These are phyloP conservation scores for Dioscorea zingiberensis DNA, from an alignment of 106 monocot species.

Conservation along the genomic window DNA sequence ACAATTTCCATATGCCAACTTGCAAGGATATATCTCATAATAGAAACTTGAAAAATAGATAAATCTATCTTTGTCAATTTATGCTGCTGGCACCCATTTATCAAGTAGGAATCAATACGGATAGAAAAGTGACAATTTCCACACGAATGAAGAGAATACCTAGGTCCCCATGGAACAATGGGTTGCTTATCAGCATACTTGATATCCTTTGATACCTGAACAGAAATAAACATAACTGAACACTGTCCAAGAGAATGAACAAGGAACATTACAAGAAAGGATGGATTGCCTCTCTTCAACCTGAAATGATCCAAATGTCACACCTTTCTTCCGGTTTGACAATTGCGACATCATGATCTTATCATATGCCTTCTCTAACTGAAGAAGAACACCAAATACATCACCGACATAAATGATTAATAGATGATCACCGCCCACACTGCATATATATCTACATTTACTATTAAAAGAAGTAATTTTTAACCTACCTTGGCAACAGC, in stretches of 20 bases:
- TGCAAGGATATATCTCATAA: too few species aligned
- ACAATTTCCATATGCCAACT: too few species aligned
- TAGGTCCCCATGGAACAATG: slow-evolving; percentile 90
- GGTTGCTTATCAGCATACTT: slow-evolving; percentile 96
- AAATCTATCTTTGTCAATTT: too few species aligned
- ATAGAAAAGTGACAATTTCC: too few species aligned
- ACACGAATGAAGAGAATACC: slow-evolving; percentile 26
- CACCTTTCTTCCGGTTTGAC: slow-evolving; percentile 78
- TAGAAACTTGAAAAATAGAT: too few species aligned
- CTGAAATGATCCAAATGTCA: slow-evolving; percentile 90
- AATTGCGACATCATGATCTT: slow-evolving; percentile 95
- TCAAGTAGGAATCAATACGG: too few species aligned
- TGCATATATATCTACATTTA: too few species aligned
- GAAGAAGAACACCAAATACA: slow-evolving; percentile 2
- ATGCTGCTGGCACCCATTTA: too few species aligned
- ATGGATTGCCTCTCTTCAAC: slow-evolving; percentile 14
- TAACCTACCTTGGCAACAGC: slow-evolving; percentile 53
- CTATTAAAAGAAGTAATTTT: background rate
- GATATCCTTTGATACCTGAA: slow-evolving; percentile 91
- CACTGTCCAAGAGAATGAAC: background rate
- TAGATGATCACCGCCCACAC: too few species aligned
- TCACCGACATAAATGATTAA: too few species aligned
- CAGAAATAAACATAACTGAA: background rate
- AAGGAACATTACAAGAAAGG: background rate
- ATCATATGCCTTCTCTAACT: slow-evolving; percentile 95